A percentile compares a stretch with the other conserved stretches of the same genome.
phyloP scores from a whole-genome alignment of 176 grass and related monocot species.

The Avena atlantica region DNA sequence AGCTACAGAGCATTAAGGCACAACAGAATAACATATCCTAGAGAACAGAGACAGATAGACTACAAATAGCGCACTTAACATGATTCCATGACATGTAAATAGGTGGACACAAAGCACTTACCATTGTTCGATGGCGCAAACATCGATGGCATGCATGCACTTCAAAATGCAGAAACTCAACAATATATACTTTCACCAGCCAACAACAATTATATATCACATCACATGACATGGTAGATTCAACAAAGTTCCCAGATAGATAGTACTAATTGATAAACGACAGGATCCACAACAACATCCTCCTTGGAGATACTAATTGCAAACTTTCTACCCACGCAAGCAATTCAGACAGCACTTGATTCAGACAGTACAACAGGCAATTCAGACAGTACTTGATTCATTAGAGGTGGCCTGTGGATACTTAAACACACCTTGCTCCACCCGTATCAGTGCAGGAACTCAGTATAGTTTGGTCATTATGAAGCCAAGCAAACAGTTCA shows the following conservation, averaged over 20 bases:
- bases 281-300: neutral
- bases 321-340: neutral
- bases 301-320: too few species aligned
- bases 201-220: neutral
- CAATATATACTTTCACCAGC: neutral
- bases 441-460: slow-evolving; percentile 90
- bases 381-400: neutral
- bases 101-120: neutral
- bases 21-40: neutral
- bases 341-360: neutral
- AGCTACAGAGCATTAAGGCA: neutral
- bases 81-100: neutral
- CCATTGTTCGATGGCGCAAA: neutral
- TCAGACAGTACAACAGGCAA: neutral
- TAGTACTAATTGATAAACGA: neutral
- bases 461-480: slow-evolving; percentile 83
- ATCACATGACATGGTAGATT: neutral
- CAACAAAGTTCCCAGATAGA: neutral
- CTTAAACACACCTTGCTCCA: slow-evolving; percentile 70
- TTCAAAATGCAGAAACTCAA: neutral
- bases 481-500: slow-evolving; percentile 88
- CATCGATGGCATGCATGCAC: neutral
- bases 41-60: neutral
- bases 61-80: neutral
- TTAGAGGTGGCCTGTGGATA: neutral